Percentiles rank a stretch among this genome's conserved stretches.
Evolutionary conservation across 78 protist species (phyloP).

Genomic region (Chrysochromulina tobinii): DNA sequence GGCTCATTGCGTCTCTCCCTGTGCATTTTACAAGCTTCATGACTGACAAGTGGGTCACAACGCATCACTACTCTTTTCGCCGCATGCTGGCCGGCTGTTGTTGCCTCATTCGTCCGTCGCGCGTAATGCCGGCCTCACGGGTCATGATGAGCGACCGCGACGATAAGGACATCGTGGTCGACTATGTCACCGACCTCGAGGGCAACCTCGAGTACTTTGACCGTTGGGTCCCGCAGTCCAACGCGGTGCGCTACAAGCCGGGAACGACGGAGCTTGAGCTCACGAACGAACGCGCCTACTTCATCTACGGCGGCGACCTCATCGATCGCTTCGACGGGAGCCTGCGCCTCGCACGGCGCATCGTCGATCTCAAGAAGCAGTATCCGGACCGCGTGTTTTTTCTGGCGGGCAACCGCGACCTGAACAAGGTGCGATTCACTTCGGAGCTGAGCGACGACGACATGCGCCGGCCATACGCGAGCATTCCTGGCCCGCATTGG

Average conservation of each 20-base stretch:
- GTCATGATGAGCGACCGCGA: too few relatives aligned
- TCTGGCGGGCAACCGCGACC: conserved; percentile 48
- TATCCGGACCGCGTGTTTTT: conserved; percentile 3
- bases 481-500: background rate
- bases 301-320: conserved; percentile 49
- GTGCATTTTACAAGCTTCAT: too few relatives aligned
- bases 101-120: too few relatives aligned
- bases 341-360: background rate
- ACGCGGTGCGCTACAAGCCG: background rate
- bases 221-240: background rate
- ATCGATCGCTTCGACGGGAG: conserved; percentile 29
- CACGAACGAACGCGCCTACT: background rate
- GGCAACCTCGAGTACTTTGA: conserved; percentile 36
- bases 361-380: conserved; percentile 22
- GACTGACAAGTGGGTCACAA: too few relatives aligned
- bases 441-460: background rate
- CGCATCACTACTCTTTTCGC: too few relatives aligned
- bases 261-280: background rate
- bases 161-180: background rate
- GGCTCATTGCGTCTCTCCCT: too few relatives aligned
- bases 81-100: too few relatives aligned
- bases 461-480: background rate
- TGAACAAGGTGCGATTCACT: conserved; percentile 36
- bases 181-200: conserved; percentile 42
- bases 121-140: too few relatives aligned